phyloP scores from a whole-genome alignment of 2,329 filamentous ascomycete genomes.

The Fusarium coicis region DNA sequence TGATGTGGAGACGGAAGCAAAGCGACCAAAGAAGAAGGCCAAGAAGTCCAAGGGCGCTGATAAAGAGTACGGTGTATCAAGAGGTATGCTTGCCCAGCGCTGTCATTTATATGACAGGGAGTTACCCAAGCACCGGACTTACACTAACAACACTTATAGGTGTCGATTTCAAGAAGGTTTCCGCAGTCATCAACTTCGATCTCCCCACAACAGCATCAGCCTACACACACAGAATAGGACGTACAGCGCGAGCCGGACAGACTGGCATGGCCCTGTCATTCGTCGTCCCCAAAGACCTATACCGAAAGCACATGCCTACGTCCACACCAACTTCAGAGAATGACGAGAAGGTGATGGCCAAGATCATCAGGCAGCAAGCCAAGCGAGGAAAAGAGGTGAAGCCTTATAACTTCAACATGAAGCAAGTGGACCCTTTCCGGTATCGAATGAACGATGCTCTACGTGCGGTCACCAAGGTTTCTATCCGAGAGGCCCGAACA shows the following conservation, averaged over 20 bases:
- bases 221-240: slow-evolving; percentile 96
- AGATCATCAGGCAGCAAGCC: slow-evolving; percentile 81
- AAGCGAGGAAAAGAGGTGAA: slow-evolving; percentile 85
- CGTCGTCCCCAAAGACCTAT: slow-evolving; percentile 83
- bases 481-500: slow-evolving; percentile 88
- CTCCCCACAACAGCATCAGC: slow-evolving; percentile 88
- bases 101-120: neutral
- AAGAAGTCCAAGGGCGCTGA: slow-evolving; percentile 73
- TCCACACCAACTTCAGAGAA: slow-evolving; percentile 78
- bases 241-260: slow-evolving; percentile 90
- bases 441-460: slow-evolving; percentile 96
- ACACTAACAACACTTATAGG: slow-evolving; percentile 39
- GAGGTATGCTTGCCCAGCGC: slow-evolving; percentile 63
- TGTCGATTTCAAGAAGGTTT: slow-evolving; percentile 96
- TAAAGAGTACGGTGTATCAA: slow-evolving; percentile 93
- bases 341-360: slow-evolving; percentile 85
- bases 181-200: slow-evolving; percentile 96
- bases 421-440: slow-evolving; percentile 90
- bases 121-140: neutral
- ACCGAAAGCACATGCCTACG: slow-evolving; percentile 90
- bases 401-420: slow-evolving; percentile 94
- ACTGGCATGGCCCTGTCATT: slow-evolving; percentile 97
- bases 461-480: slow-evolving; percentile 87
- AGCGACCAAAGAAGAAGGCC: slow-evolving; percentile 48
- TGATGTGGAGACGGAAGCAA: slow-evolving; percentile 47